phyloP scores from a whole-genome alignment of 2,329 filamentous ascomycete species.

The Exophiala bonariae region DNA sequence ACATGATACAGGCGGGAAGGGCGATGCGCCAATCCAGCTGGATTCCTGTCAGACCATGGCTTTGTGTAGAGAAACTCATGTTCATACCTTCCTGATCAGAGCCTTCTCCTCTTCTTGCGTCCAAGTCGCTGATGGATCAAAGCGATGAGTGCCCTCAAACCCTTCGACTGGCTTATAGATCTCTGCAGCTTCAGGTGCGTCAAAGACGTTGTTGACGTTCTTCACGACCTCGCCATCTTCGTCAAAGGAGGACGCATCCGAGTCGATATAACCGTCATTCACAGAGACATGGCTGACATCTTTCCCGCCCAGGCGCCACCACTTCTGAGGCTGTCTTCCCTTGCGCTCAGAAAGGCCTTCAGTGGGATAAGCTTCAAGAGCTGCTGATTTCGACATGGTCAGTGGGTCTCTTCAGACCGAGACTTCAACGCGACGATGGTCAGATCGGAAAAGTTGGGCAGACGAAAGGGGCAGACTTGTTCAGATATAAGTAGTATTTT shows the following conservation, averaged over 20 bases:
- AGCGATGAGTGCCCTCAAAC: slow-evolving; percentile 46
- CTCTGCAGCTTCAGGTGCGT: slow-evolving; percentile 20
- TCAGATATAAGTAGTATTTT: too few relatives aligned
- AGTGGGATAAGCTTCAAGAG: background rate
- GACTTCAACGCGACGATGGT: too few relatives aligned
- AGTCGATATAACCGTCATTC: slow-evolving; percentile 11
- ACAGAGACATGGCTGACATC: slow-evolving; percentile 23
- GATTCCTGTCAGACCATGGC: slow-evolving; percentile 10
- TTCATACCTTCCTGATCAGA: slow-evolving; percentile 25
- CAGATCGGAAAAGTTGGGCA: too few relatives aligned
- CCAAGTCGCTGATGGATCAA: slow-evolving; percentile 36
- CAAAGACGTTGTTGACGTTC: slow-evolving; percentile 22
- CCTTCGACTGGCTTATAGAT: slow-evolving; percentile 23
- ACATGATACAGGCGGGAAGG: slow-evolving; percentile 50
- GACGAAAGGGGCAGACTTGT: too few relatives aligned
- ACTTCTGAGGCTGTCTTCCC: slow-evolving; percentile 3
- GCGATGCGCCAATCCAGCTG: slow-evolving; percentile 31
- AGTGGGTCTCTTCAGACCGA: too few relatives aligned
- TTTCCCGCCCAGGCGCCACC: slow-evolving; percentile 22
- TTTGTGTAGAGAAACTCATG: slow-evolving; percentile 30
- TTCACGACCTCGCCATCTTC: slow-evolving; percentile 12
- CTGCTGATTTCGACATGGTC: background rate
- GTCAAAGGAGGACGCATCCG: slow-evolving; percentile 17
- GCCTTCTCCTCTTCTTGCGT: slow-evolving; percentile 27
- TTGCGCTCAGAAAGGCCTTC: background rate